Evolutionary conservation across 2,329 filamentous ascomycete genomes (phyloP).

Genomic region (Pseudogymnoascus sp.): DNA sequence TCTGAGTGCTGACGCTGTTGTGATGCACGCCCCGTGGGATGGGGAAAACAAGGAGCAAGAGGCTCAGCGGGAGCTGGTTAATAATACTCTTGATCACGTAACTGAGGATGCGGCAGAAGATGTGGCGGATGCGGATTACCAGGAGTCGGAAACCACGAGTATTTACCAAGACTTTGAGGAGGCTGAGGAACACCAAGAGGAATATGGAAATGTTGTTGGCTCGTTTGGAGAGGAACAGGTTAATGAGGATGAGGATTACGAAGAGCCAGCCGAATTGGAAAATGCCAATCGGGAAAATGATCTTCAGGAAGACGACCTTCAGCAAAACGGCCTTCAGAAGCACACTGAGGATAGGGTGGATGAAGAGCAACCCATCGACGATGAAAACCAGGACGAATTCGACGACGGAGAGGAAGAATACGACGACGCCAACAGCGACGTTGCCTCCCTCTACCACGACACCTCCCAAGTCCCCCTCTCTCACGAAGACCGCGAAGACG

Average conservation of each 20-base stretch:
- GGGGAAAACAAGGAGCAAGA: conserved; percentile 9
- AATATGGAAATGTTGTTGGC: neutral
- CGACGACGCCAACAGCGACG: conserved; percentile 44
- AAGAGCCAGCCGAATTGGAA: neutral
- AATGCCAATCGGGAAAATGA: neutral
- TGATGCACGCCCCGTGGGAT: conserved; percentile 20
- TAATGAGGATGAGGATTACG: neutral
- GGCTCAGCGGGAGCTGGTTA: neutral
- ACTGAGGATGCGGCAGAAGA: conserved; percentile 7
- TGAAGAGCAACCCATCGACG: neutral
- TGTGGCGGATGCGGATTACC: conserved; percentile 15
- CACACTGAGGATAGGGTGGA: neutral
- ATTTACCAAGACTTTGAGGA: conserved; percentile 23
- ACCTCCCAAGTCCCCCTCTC: conserved; percentile 53
- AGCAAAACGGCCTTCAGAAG: conserved; percentile 6
- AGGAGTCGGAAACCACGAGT: conserved; percentile 20
- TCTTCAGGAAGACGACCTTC: neutral
- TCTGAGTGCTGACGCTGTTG: conserved; percentile 22
- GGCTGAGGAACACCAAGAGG: conserved; percentile 14
- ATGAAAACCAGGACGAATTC: conserved; percentile 27
- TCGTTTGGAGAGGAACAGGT: neutral
- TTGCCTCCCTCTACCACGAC: conserved; percentile 56
- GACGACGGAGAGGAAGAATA: conserved; percentile 28
- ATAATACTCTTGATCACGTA: neutral
- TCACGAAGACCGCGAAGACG: conserved; percentile 88